Evolutionary conservation across 2,329 filamentous ascomycete species (phyloP).

Genomic region (Colletotrichum sp.): DNA sequence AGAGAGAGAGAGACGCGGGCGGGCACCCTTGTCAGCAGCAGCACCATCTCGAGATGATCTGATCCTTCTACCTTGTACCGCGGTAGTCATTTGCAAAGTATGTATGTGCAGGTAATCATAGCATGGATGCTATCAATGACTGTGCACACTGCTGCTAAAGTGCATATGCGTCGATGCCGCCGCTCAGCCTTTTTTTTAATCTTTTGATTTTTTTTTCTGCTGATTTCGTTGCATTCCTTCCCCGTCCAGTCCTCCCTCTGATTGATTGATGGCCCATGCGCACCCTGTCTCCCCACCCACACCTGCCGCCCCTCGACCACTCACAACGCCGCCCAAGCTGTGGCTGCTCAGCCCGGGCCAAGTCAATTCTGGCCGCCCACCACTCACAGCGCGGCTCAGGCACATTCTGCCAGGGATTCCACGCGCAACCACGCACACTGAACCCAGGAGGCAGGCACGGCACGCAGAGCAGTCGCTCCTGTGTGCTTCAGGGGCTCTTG

Average conservation of each 20-base stretch:
- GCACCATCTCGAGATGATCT: background rate
- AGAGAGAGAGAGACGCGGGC: background rate
- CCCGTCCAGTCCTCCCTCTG: background rate
- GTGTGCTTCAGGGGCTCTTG: slow-evolving; percentile 20
- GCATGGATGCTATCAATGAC: background rate
- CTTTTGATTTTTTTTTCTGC: background rate
- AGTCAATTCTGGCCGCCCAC: background rate
- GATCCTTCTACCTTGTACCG: background rate
- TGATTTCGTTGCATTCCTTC: background rate
- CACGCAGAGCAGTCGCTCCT: background rate
- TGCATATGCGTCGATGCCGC: background rate
- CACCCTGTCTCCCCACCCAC: background rate
- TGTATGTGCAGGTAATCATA: background rate
- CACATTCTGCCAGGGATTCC: background rate
- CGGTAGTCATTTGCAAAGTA: background rate
- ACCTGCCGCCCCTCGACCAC: background rate
- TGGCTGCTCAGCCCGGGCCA: background rate
- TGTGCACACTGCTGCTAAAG: background rate
- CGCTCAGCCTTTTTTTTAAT: background rate
- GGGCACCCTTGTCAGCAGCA: background rate
- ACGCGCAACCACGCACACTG: background rate
- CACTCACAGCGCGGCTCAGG: background rate
- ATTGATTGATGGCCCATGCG: background rate
- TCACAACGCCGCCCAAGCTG: background rate
- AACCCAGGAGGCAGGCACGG: background rate